Percentiles rank a stretch among this genome's conserved stretches.
Conservation (phyloP, 306 rosid genomes). For the Vachellia collinsii region DNA sequence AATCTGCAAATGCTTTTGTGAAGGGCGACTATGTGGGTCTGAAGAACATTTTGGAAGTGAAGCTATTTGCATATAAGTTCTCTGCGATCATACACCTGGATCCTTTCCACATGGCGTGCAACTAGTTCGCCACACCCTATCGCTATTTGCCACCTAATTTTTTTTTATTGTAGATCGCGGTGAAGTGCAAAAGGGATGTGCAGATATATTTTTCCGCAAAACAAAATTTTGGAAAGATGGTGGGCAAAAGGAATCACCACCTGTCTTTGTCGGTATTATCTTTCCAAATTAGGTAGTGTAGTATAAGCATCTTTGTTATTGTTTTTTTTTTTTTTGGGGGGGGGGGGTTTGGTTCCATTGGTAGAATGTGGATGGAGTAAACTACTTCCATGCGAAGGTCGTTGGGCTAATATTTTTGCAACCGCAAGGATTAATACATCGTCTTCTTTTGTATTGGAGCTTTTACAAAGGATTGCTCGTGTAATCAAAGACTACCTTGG, state of each 20-base stretch:
- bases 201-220: slow-evolving; percentile 85
- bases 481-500: slow-evolving; percentile 91
- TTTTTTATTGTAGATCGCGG: slow-evolving; percentile 66
- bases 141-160: slow-evolving; percentile 4
- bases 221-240: slow-evolving; percentile 91
- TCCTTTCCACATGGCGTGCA: slow-evolving; percentile 11
- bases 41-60: neutral
- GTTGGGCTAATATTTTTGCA: slow-evolving; percentile 84
- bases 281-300: slow-evolving; percentile 52
- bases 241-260: slow-evolving; percentile 85
- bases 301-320: neutral
- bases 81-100: neutral
- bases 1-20: neutral
- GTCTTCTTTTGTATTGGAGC: slow-evolving; percentile 84
- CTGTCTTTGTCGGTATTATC: slow-evolving; percentile 98
- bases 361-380: slow-evolving; percentile 86
- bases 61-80: slow-evolving; percentile 21
- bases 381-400: slow-evolving; percentile 88
- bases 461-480: slow-evolving; percentile 83
- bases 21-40: neutral
- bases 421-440: slow-evolving; percentile 74
- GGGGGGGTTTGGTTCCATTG: neutral
- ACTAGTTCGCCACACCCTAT: neutral
- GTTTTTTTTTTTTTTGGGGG: neutral
- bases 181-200: slow-evolving; percentile 71